Evolutionary conservation across 345 rosid species (phyloP).

Genomic region (Cardamine resedifolia): DNA sequence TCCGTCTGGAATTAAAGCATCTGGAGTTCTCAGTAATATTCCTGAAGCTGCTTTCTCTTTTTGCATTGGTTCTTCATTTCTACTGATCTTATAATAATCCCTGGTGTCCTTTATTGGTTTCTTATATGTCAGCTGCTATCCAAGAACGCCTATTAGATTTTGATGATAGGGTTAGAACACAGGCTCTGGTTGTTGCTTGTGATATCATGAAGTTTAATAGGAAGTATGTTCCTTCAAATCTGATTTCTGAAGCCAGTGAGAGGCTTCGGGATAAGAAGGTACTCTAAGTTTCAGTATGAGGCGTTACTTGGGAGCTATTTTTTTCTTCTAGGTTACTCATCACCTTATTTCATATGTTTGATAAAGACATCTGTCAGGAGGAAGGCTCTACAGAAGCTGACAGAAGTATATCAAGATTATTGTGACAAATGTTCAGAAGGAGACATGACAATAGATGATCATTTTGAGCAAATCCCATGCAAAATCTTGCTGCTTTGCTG

Average conservation of each 20-base stretch:
- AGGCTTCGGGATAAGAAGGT: constrained; percentile 98
- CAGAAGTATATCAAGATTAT: constrained; percentile 77
- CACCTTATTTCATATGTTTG: constrained; percentile 23
- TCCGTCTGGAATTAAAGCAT: constrained; percentile 55
- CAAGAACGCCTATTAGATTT: constrained; percentile 81
- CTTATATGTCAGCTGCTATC: constrained; percentile 60
- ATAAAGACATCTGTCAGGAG: constrained; percentile 81
- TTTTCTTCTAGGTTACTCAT: neutral
- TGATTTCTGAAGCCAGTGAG: constrained; percentile 66
- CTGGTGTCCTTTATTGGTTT: constrained; percentile 24
- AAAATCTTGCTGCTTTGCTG: constrained; percentile 75
- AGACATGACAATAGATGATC: constrained; percentile 49
- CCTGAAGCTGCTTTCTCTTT: constrained; percentile 14
- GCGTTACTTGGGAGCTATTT: neutral
- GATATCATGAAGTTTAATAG: constrained; percentile 66
- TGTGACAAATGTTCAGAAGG: constrained; percentile 76
- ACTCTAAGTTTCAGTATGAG: constrained; percentile 17
- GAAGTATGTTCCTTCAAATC: constrained; percentile 48
- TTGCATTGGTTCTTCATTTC: constrained; percentile 29
- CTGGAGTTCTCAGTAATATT: constrained; percentile 63
- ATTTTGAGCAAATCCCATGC: constrained; percentile 85
- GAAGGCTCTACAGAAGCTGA: constrained; percentile 73
- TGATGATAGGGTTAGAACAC: constrained; percentile 80
- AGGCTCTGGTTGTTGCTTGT: constrained; percentile 73
- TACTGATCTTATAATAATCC: constrained; percentile 19